Percentiles rank a stretch among this genome's conserved stretches.
Evolutionary conservation across 495 filamentous ascomycete genomes (phyloP).

Genomic region (Filosporella fistucella): DNA sequence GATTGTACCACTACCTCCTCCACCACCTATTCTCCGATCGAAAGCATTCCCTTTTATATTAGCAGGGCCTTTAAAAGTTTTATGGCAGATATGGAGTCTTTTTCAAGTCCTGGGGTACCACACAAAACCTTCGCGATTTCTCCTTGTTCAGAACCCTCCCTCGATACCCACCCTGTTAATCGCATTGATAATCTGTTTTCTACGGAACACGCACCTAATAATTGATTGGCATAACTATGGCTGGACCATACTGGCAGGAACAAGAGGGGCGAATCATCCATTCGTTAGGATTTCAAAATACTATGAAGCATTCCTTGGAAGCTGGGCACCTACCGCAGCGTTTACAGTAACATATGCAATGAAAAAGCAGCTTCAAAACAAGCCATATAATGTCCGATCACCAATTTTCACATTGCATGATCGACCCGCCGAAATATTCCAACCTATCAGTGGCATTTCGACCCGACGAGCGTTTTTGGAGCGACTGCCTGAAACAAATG

Average conservation of each 20-base stretch:
- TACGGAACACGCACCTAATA: conserved; percentile 76
- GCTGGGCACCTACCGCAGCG: conserved; percentile 60
- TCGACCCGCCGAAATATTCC: conserved; percentile 77
- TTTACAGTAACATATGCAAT: conserved; percentile 89
- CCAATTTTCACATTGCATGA: conserved; percentile 80
- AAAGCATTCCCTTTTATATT: conserved; percentile 72
- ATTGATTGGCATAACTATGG: conserved; percentile 99
- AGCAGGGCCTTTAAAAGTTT: conserved; percentile 78
- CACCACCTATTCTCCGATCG: conserved; percentile 58
- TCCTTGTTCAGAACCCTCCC: conserved; percentile 90
- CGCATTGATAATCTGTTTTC: conserved; percentile 63
- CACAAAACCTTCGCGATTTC: conserved; percentile 68
- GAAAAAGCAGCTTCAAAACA: conserved; percentile 60
- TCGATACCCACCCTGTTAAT: conserved; percentile 87
- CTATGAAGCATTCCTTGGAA: conserved; percentile 71
- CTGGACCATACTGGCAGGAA: conserved; percentile 79
- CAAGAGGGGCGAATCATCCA: conserved; percentile 65
- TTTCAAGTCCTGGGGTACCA: conserved; percentile 67
- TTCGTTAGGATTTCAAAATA: conserved; percentile 68
- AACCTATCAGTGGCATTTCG: conserved; percentile 49
- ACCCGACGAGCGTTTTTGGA: conserved; percentile 55
- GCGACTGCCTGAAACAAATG: conserved; percentile 51
- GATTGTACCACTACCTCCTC: conserved; percentile 57
- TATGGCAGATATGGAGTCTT: conserved; percentile 72
- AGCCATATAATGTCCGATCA: conserved; percentile 55